Evolutionary conservation across 2,329 filamentous ascomycete species (phyloP).

Genomic region (Fusarium sp.): DNA sequence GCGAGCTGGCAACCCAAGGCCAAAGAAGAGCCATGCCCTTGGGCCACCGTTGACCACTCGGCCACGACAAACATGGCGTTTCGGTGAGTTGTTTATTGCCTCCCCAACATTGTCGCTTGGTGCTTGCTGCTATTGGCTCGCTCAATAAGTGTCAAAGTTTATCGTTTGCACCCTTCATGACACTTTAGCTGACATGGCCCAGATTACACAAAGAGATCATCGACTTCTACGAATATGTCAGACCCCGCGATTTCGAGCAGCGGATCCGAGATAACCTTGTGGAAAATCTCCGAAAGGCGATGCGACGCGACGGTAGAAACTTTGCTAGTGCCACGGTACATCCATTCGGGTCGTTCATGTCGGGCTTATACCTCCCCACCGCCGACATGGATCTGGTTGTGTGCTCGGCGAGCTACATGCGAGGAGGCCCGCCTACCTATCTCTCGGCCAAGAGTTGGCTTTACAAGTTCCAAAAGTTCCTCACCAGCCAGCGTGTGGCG

Average conservation of each 20-base stretch:
- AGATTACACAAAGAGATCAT: conserved; percentile 92
- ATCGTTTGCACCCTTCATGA: neutral
- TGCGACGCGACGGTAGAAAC: conserved; percentile 65
- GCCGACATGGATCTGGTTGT: conserved; percentile 96
- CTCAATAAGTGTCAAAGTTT: no score
- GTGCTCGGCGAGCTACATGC: conserved; percentile 72
- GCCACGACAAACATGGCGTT: conserved; percentile 67
- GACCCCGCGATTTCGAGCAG: conserved; percentile 83
- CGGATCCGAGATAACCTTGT: conserved; percentile 82
- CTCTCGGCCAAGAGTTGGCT: conserved; percentile 69
- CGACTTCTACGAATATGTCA: conserved; percentile 90
- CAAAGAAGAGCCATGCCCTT: conserved; percentile 70
- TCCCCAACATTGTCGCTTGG: neutral
- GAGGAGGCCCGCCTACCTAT: conserved; percentile 65
- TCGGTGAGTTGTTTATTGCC: conserved; percentile 63
- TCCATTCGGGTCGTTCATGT: conserved; percentile 95
- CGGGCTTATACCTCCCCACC: conserved; percentile 78
- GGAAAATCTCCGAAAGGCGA: conserved; percentile 73
- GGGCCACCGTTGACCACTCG: conserved; percentile 72
- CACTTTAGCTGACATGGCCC: neutral
- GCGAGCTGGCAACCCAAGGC: conserved; percentile 66
- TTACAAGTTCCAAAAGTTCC: conserved; percentile 73
- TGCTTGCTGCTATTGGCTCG: neutral
- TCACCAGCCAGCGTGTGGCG: conserved; percentile 72
- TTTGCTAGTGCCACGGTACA: conserved; percentile 76